Evolutionary conservation across 2,329 filamentous ascomycete species (phyloP), one percentile per base, ranked within the genome.

Genomic region (Ilyonectria destructans): DNA sequence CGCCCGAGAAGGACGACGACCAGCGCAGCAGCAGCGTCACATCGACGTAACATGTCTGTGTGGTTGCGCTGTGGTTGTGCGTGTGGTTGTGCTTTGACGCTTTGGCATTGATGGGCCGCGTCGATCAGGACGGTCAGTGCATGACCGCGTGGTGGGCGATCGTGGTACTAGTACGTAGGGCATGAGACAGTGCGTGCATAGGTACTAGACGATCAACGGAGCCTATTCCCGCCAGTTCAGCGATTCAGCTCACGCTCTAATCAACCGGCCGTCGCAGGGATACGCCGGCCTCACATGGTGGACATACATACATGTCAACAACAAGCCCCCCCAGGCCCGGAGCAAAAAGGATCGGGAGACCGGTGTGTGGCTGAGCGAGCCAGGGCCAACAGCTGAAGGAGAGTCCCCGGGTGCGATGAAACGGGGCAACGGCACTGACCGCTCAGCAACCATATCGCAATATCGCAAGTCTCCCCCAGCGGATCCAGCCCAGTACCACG

Each of bases 321-420:
- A 29, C 35, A 37, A 23, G 35, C 8, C 40, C 40, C 40, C 40
- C 15, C 15, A n/a, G 40, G 8, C 15, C n/a, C 40, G n/a, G 5
- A 43, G 40, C 40, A 15, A n/a, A n/a, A 40, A 55, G 60, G 60
- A 57, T 62, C 52, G 60, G 51, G 13, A 40, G 13, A 43, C 35
- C 48, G 55, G 55, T 59, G 62, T 59, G 62, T 65, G 62, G 62
- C 62, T 65, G 62, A 58, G 46, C 35, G 21, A 15, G 40, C 49
- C 62, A 59, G 19, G 48, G 48, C 55, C 62, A 65, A 35, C 33
- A 37, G 29, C 10, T 49, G 56, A 33, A 48, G 48, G 26, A 26
- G 26, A 26, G 26, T 26, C 5, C 26, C 26, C 37, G 15, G n/a
- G 15, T 15, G 37, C 40, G 40, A 43, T n/a, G 23, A 49, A 49